These are phyloP conservation scores for Rhizopogon salebrosus DNA, from an alignment of 768 basidiomycete species.

Conservation along the genomic window DNA sequence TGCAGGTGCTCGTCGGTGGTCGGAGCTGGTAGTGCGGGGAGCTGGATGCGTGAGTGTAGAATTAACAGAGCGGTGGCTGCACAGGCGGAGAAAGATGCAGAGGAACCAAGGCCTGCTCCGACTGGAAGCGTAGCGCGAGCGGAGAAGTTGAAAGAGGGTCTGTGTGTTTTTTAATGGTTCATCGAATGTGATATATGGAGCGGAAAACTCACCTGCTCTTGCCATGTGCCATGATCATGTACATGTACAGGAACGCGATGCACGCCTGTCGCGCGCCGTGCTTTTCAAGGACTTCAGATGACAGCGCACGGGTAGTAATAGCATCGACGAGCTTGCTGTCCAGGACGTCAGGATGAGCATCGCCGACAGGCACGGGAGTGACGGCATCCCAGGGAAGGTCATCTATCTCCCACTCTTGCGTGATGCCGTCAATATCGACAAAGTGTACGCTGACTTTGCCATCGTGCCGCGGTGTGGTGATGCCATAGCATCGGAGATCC, in stretches of 20 bases:
- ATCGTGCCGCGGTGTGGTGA: slow-evolving; percentile 71
- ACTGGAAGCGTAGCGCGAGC: slow-evolving; percentile 88
- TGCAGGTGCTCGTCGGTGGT: slow-evolving; percentile 50
- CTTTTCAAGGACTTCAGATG: slow-evolving; percentile 25
- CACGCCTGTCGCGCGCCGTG: slow-evolving; percentile 41
- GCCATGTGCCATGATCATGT: slow-evolving; percentile 66
- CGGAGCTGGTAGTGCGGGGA: slow-evolving; percentile 47
- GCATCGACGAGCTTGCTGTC: slow-evolving; percentile 72
- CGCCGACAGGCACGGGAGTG: slow-evolving; percentile 44
- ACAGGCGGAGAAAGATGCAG: slow-evolving; percentile 92
- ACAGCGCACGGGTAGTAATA: slow-evolving; percentile 45
- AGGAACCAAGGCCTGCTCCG: slow-evolving; percentile 94
- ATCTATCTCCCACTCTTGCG: slow-evolving; percentile 75
- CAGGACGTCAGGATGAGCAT: slow-evolving; percentile 57
- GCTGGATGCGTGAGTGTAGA: slow-evolving; percentile 60
- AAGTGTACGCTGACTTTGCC: slow-evolving; percentile 71
- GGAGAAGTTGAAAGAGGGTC: slow-evolving; percentile 74
- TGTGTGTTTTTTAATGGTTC: slow-evolving; percentile 21
- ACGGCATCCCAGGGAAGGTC: slow-evolving; percentile 76
- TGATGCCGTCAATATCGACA: slow-evolving; percentile 72
- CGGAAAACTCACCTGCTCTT: slow-evolving; percentile 47
- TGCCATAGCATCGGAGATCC: slow-evolving; percentile 91
- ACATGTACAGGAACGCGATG: slow-evolving; percentile 88
- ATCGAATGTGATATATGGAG: slow-evolving; percentile 7
- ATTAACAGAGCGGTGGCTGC: slow-evolving; percentile 76